A percentile compares a stretch with the other conserved stretches of the same genome.
These are phyloP conservation scores for Paspalum notatum DNA, from an alignment of 176 grass and related monocot genomes.

Conservation along the genomic window DNA sequence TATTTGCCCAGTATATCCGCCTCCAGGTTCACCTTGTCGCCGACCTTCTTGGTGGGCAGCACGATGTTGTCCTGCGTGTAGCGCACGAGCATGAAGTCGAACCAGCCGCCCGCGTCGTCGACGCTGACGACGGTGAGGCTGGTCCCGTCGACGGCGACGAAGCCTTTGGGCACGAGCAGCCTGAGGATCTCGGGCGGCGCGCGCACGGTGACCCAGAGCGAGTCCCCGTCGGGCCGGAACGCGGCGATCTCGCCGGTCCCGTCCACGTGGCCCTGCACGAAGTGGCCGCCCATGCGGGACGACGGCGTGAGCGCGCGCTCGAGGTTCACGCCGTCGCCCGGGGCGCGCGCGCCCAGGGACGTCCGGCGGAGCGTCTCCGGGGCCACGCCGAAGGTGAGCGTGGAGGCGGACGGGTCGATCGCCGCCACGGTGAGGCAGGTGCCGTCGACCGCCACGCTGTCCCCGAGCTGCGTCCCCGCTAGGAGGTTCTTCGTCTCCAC, in stretches of 20 bases:
- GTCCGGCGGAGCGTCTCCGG: conserved; percentile 86
- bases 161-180: conserved; percentile 90
- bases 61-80: conserved; percentile 95
- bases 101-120: conserved; percentile 67
- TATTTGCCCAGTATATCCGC: conserved; percentile 93
- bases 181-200: conserved; percentile 65
- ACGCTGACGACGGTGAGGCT: conserved; percentile 84
- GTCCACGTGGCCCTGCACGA: conserved; percentile 94
- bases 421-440: conserved; percentile 87
- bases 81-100: conserved; percentile 94
- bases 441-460: conserved; percentile 83
- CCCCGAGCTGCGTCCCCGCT: conserved; percentile 68
- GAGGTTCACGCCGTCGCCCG: conserved; percentile 71
- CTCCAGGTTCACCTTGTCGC: conserved; percentile 93
- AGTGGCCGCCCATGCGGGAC: conserved; percentile 86
- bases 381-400: conserved; percentile 77
- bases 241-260: conserved; percentile 77
- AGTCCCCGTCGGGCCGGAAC: conserved; percentile 78
- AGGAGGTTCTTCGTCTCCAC: conserved; percentile 66
- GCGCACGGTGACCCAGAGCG: conserved; percentile 83
- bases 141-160: conserved; percentile 85
- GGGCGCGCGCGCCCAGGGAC: conserved; percentile 52
- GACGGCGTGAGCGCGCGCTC: conserved; percentile 75
- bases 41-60: conserved; percentile 79
- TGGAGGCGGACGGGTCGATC: conserved; percentile 52